Evolutionary conservation across 495 filamentous ascomycete species (phyloP), one percentile per base, ranked within the genome.

Genomic region (Amniculicola lignicola): DNA sequence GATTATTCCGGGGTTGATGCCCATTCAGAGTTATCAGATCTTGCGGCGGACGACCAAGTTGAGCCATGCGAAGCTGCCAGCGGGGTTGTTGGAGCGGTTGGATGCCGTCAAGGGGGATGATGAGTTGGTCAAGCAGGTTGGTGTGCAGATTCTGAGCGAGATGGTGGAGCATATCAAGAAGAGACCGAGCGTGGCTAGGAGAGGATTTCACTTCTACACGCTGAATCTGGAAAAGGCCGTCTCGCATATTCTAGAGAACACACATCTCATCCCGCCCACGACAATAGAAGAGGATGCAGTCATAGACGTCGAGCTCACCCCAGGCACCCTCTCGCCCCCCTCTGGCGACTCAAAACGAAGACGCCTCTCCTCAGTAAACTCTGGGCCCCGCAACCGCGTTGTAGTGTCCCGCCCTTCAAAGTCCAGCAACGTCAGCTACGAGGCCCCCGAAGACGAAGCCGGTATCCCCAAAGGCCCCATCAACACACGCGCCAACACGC

Each of bases 161-260:
- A 79, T 90, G 3, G 74, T 93, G 10, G 78, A 82, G 53, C 74
- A 76, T 51, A 81, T 96, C 62, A 85, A 84, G 69, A 74, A 79
- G 54, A 70, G 86, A 29, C 75, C 80, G 43, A 73, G 67, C 59
- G 70, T 70, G 12, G 74, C 77, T 2, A 82, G 80, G 11, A 77
- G 82, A 50, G 93, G 93, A 12, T 96, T 96, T 74, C 93, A 98
- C 64, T 98, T 98, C 74, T 98, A 96, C 62, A 97, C 94, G 0
- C 74, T 98, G 27, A 98, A 98, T 69, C 76, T 98, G 10, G 93
- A 98, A 67, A 98, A 98, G 70, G 89, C 89, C 1, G 89, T 98
- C 3, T 85, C 91, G 0, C 95, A 96, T 63, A 88, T 98, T 49
- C 71, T 97, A 3, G 92, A 97, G 72, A 74, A 85, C 37, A 88